Conservation (phyloP, 148 eudicot species). For the Fagopyrum tataricum region DNA sequence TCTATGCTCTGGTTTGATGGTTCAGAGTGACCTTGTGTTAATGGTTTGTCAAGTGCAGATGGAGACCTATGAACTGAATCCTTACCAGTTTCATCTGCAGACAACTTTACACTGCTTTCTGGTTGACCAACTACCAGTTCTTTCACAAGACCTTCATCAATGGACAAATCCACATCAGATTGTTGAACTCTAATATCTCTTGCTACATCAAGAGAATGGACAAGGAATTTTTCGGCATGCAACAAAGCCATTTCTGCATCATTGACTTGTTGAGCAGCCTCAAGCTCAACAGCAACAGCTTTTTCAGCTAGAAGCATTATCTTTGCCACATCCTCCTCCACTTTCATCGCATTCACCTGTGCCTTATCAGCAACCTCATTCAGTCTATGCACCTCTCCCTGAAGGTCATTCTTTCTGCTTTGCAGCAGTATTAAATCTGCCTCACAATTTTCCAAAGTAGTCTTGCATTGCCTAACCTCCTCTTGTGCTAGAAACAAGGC, state of each 20-base stretch:
- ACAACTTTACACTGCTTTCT: constrained; percentile 37
- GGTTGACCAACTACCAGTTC: constrained; percentile 33
- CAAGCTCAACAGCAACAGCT: constrained; percentile 90
- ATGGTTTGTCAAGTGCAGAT: constrained; percentile 34
- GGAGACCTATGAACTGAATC: constrained; percentile 40
- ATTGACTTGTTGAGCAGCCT: constrained; percentile 70
- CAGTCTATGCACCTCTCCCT: constrained; percentile 61
- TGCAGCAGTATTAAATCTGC: constrained; percentile 54
- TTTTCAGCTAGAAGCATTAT: constrained; percentile 95
- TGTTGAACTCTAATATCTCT: constrained; percentile 33
- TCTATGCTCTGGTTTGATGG: constrained; percentile 28
- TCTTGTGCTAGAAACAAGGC: constrained; percentile 49
- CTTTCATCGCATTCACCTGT: constrained; percentile 51
- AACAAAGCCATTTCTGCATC: constrained; percentile 79
- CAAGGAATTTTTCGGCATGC: constrained; percentile 50
- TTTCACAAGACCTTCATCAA: constrained; percentile 31
- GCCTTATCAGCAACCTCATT: constrained; percentile 68
- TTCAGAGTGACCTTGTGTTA: constrained; percentile 29
- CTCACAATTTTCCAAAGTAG: constrained; percentile 52
- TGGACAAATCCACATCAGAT: constrained; percentile 25
- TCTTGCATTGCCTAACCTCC: constrained; percentile 47
- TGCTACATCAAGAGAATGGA: constrained; percentile 34
- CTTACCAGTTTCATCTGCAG: constrained; percentile 25
- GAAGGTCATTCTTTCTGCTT: constrained; percentile 66
- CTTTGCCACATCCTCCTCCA: constrained; percentile 86